These are phyloP conservation scores for Agroathelia rolfsii DNA, from an alignment of 1,284 basidiomycete species.

Conservation along the genomic window DNA sequence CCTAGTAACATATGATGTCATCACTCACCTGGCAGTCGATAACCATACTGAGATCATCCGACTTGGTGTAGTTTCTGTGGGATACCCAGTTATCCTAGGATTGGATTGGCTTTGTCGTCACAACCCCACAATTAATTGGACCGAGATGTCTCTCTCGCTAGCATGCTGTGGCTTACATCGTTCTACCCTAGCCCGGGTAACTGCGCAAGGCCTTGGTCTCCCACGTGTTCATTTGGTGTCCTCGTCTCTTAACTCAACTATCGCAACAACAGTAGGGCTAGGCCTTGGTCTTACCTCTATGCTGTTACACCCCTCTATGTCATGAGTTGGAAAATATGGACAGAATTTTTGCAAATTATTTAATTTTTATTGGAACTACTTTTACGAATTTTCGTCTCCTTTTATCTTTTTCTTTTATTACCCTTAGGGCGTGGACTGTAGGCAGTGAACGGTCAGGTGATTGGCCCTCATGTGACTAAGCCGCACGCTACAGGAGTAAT, in stretches of 20 bases:
- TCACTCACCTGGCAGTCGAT: slow-evolving; percentile 17
- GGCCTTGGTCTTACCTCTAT: slow-evolving; percentile 15
- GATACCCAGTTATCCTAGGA: slow-evolving; percentile 23
- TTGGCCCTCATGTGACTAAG: no score
- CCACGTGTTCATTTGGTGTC: background rate
- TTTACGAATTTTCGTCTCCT: no score
- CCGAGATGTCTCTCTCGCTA: slow-evolving; percentile 11
- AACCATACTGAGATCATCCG: slow-evolving; percentile 14
- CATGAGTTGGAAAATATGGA: no score
- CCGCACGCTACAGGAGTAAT: no score
- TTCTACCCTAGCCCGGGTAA: slow-evolving; percentile 4
- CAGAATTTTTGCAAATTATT: no score
- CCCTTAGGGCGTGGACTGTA: no score
- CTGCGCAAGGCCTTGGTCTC: slow-evolving; percentile 13
- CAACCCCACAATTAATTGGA: slow-evolving; percentile 21
- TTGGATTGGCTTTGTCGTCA: slow-evolving; percentile 22
- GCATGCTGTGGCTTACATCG: slow-evolving; percentile 7
- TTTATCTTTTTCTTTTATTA: no score
- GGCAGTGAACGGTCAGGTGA: no score
- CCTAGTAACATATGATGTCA: slow-evolving; percentile 24
- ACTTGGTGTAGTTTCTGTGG: slow-evolving; percentile 13
- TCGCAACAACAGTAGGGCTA: slow-evolving; percentile 10
- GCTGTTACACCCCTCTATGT: no score
- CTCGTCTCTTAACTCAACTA: slow-evolving; percentile 1
- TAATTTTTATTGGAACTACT: no score